Percentiles rank a stretch among this genome's conserved stretches.
Evolutionary conservation across 768 basidiomycete species (phyloP).

Genomic region (Tricholoma matsutake): DNA sequence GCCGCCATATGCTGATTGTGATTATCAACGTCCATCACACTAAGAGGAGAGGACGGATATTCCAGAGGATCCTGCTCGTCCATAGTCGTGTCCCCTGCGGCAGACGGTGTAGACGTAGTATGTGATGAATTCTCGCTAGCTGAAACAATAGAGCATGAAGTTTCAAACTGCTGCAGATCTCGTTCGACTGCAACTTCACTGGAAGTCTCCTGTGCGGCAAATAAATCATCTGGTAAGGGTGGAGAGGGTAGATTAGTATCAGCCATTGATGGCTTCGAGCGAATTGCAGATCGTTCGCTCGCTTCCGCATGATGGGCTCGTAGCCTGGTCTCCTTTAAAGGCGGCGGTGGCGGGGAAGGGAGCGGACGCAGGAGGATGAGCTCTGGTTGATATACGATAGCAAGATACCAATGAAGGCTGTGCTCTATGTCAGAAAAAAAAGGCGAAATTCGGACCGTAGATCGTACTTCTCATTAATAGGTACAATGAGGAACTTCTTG

Average conservation of each 20-base stretch:
- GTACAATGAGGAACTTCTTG: conserved; percentile 92
- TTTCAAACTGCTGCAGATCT: conserved; percentile 26
- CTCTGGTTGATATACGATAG: conserved; percentile 85
- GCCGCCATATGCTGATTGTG: not conserved
- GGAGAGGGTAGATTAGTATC: conserved; percentile 2
- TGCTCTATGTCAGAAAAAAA: not conserved
- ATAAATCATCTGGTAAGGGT: not conserved
- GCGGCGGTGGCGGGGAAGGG: conserved; percentile 9
- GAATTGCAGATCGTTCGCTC: not conserved
- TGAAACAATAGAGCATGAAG: conserved; percentile 24
- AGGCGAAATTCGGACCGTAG: not conserved
- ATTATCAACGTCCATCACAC: conserved; percentile 16
- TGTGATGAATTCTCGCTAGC: conserved; percentile 5
- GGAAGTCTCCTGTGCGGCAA: conserved; percentile 3
- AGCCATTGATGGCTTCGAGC: not conserved
- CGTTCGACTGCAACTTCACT: conserved; percentile 34
- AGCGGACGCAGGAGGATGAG: conserved; percentile 47
- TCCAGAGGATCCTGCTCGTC: conserved; percentile 3
- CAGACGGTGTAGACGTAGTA: conserved; percentile 3
- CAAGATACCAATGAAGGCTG: conserved; percentile 97
- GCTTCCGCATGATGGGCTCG: conserved; percentile 2
- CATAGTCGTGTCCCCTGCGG: not conserved
- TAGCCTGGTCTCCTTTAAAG: conserved; percentile 9
- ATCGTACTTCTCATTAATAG: conserved; percentile 92
- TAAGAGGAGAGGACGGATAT: not conserved